Percentiles rank a stretch among this genome's conserved stretches.
These are phyloP conservation scores for Sordariomycetes sp. DNA, from an alignment of 2,329 filamentous ascomycete genomes.

Conservation along the genomic window DNA sequence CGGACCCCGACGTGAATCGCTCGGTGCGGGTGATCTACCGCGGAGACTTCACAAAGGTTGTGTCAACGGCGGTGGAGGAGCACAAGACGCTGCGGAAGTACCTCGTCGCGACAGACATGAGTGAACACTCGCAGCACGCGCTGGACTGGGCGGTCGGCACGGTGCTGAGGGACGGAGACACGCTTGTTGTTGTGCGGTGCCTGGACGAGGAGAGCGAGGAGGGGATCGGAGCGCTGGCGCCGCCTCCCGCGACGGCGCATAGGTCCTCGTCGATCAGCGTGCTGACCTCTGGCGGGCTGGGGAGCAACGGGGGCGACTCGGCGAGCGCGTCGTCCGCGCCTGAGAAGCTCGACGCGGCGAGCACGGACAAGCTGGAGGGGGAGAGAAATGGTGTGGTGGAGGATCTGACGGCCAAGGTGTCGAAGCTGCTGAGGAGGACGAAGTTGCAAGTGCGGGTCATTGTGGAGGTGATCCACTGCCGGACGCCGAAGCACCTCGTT, in stretches of 20 bases:
- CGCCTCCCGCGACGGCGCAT: not conserved
- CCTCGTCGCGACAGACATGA: constrained; percentile 89
- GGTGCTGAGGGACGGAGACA: constrained; percentile 87
- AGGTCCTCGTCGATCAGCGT: constrained; percentile 11
- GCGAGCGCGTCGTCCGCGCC: constrained; percentile 26
- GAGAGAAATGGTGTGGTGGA: constrained; percentile 75
- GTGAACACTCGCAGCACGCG: constrained; percentile 87
- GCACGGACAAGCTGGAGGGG: constrained; percentile 54
- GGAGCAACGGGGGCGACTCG: constrained; percentile 10
- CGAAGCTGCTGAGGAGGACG: constrained; percentile 83
- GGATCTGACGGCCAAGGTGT: constrained; percentile 71
- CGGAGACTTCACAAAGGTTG: constrained; percentile 70
- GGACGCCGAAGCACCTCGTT: constrained; percentile 91
- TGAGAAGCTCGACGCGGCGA: constrained; percentile 13
- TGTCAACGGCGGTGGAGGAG: constrained; percentile 68
- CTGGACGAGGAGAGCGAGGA: constrained; percentile 69
- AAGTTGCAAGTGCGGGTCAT: constrained; percentile 85
- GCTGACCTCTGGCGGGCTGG: not conserved
- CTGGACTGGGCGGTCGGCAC: constrained; percentile 97
- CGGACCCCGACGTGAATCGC: constrained; percentile 65
- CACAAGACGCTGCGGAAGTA: constrained; percentile 77
- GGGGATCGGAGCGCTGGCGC: constrained; percentile 11
- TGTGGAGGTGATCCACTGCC: constrained; percentile 96
- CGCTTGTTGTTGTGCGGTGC: constrained; percentile 84
- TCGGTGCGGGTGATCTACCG: constrained; percentile 84